phyloP scores from a whole-genome alignment of 176 grass and related monocot genomes.

The Carex kokanica region DNA sequence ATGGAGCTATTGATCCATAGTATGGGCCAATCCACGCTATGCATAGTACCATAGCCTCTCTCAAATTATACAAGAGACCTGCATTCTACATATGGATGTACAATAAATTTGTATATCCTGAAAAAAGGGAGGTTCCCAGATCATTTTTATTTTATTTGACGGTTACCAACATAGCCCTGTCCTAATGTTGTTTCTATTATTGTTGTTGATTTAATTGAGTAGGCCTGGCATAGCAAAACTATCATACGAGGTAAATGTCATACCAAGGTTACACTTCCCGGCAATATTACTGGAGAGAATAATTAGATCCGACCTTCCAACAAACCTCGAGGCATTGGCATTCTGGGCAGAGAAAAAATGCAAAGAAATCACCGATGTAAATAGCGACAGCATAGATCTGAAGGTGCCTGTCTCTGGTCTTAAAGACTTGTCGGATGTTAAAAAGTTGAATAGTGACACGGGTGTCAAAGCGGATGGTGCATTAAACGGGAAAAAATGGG shows the following conservation, averaged over 20 bases:
- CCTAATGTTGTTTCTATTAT: neutral
- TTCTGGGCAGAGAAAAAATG: slow-evolving; percentile 67
- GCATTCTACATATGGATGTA: neutral
- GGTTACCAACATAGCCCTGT: neutral
- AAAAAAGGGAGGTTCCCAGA: neutral
- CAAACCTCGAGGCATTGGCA: slow-evolving; percentile 76
- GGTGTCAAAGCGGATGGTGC: neutral
- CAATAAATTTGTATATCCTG: neutral
- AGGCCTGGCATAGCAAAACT: slow-evolving; percentile 65
- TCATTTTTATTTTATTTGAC: neutral
- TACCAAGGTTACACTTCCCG: slow-evolving; percentile 90
- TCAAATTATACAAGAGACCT: neutral
- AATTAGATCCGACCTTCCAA: slow-evolving; percentile 86
- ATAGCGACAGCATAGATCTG: slow-evolving; percentile 34
- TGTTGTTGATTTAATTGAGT: slow-evolving; percentile 11
- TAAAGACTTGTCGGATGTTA: neutral
- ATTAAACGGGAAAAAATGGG: slow-evolving; percentile 55
- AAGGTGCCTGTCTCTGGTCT: neutral
- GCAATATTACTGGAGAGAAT: slow-evolving; percentile 96
- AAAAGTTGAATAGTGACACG: neutral
- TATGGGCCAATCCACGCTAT: too few relatives aligned
- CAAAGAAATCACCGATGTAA: slow-evolving; percentile 40
- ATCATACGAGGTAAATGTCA: slow-evolving; percentile 83
- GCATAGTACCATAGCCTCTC: too few relatives aligned
- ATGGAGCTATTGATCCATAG: too few relatives aligned